Percentiles rank a stretch among this genome's conserved stretches.
Evolutionary conservation across 176 grass and related monocot genomes (phyloP).

Genomic region (Carex myosuroides): DNA sequence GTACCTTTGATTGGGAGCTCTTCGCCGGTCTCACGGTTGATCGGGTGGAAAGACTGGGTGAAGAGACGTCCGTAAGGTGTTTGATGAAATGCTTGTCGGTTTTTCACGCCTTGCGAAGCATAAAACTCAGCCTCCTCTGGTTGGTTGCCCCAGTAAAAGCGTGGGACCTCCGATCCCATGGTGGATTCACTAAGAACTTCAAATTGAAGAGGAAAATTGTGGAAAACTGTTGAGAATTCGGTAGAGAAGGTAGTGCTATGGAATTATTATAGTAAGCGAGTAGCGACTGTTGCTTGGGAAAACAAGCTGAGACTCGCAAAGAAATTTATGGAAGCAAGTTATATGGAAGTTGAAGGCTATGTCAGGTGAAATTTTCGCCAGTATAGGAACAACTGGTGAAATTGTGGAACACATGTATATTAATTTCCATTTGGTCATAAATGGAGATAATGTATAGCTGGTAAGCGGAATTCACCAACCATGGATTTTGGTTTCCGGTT

Average conservation of each 20-base stretch:
- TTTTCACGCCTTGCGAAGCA: slow-evolving; percentile 42
- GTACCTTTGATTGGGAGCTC: slow-evolving; percentile 33
- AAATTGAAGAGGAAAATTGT: background rate
- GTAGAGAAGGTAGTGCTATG: background rate
- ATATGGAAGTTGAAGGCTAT: background rate
- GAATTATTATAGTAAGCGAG: background rate
- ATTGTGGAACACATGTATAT: too few species aligned
- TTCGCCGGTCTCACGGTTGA: slow-evolving; percentile 21
- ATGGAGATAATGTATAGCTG: background rate
- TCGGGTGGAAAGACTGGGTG: slow-evolving; percentile 63
- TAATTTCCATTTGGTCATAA: background rate
- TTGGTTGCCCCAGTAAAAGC: slow-evolving; percentile 55
- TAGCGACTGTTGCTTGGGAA: background rate
- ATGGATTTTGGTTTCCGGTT: background rate
- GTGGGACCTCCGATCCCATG: slow-evolving; percentile 17
- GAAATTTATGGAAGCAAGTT: background rate
- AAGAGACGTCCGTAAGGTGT: slow-evolving; percentile 53
- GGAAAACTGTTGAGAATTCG: background rate
- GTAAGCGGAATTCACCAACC: background rate
- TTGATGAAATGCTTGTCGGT: slow-evolving; percentile 43
- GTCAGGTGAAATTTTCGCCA: background rate
- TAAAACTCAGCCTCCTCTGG: slow-evolving; percentile 57
- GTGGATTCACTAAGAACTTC: background rate
- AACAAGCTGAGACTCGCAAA: background rate
- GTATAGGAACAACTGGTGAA: background rate